Percentiles rank a stretch among this genome's conserved stretches.
These are phyloP conservation scores for Kodamaea nitidulidarum DNA, from an alignment of 805 yeast genomes.

Conservation along the genomic window DNA sequence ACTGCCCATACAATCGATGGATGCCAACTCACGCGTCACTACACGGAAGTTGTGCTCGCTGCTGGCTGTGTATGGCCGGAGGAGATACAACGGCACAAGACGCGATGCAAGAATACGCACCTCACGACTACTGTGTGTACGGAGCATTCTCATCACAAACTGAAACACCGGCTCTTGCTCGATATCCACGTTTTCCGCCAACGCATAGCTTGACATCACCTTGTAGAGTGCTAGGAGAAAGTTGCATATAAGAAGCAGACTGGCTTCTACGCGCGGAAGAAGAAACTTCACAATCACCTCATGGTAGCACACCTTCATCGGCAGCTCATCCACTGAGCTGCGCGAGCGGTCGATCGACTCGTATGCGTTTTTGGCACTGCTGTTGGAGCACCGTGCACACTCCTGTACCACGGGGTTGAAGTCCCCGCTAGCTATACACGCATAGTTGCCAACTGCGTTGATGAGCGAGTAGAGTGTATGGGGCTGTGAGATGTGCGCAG, in stretches of 20 bases:
- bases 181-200: slow-evolving; percentile 29
- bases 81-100: slow-evolving; percentile 50
- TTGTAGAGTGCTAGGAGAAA: slow-evolving; percentile 46
- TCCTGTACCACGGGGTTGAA: slow-evolving; percentile 24
- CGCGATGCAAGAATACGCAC: slow-evolving; percentile 51
- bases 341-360: slow-evolving; percentile 21
- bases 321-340: slow-evolving; percentile 18
- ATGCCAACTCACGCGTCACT: slow-evolving; percentile 41
- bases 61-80: slow-evolving; percentile 31
- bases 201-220: slow-evolving; percentile 50
- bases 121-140: slow-evolving; percentile 45
- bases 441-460: slow-evolving; percentile 38
- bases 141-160: slow-evolving; percentile 39
- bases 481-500: neutral
- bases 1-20: slow-evolving; percentile 32
- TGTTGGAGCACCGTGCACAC: slow-evolving; percentile 37
- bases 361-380: slow-evolving; percentile 15
- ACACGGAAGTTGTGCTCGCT: slow-evolving; percentile 41
- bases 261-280: slow-evolving; percentile 16
- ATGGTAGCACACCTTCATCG: slow-evolving; percentile 22
- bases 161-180: slow-evolving; percentile 27
- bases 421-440: slow-evolving; percentile 40
- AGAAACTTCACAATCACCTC: slow-evolving; percentile 19
- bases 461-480: slow-evolving; percentile 25
- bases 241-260: slow-evolving; percentile 27